Conservation (phyloP, 495 filamentous ascomycete species). For the Penicillium bovifimosum region DNA sequence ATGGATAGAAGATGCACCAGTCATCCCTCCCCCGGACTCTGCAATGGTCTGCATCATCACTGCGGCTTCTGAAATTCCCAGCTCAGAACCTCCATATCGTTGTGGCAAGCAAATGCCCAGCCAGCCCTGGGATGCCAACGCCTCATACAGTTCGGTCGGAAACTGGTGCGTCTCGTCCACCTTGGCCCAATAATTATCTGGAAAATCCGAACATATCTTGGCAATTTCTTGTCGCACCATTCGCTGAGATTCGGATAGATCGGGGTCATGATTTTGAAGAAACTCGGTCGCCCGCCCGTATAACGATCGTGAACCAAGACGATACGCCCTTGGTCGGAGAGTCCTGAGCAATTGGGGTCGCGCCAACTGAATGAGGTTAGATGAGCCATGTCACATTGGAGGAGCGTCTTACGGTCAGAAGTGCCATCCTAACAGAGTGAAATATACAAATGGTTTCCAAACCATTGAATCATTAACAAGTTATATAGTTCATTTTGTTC, state of each 20-base stretch:
- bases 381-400: too few species aligned
- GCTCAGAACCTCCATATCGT: constrained; percentile 57
- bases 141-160: constrained; percentile 54
- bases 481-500: too few species aligned
- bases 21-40: constrained; percentile 69
- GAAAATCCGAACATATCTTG: constrained; percentile 59
- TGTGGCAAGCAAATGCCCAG: constrained; percentile 70
- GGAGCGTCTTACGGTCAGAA: too few species aligned
- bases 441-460: too few species aligned
- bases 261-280: constrained; percentile 13
- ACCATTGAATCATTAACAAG: too few species aligned
- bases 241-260: constrained; percentile 41
- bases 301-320: not conserved
- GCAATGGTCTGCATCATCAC: constrained; percentile 80
- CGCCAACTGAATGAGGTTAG: not conserved
- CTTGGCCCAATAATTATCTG: constrained; percentile 54
- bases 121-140: constrained; percentile 67
- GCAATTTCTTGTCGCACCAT: constrained; percentile 62
- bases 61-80: constrained; percentile 64
- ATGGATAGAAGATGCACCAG: constrained; percentile 68
- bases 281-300: constrained; percentile 17
- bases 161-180: constrained; percentile 9
- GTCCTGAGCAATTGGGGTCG: not conserved
- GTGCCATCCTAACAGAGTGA: too few species aligned
- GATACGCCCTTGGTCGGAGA: not conserved